phyloP scores from a whole-genome alignment of 2,329 filamentous ascomycete species.

The Aspergillus sp. region DNA sequence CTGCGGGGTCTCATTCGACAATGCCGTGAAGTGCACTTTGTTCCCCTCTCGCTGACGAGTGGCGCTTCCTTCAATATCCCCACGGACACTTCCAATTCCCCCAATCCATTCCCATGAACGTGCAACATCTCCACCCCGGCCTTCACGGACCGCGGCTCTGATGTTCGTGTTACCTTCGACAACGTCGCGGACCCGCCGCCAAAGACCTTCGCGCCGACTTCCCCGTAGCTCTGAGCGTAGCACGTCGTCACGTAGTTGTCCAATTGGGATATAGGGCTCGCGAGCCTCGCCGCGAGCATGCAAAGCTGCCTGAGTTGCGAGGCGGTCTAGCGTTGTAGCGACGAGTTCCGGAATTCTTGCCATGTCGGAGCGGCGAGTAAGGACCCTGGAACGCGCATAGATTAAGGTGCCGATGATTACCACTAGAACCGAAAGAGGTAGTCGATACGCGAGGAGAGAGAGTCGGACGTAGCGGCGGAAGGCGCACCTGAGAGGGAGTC shows the following conservation, averaged over 20 bases:
- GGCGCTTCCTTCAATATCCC: constrained; percentile 28
- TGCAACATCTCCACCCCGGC: constrained; percentile 56
- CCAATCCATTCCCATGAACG: constrained; percentile 70
- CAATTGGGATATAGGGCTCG: constrained; percentile 81
- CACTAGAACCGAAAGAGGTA: constrained; percentile 50
- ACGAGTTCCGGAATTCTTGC: constrained; percentile 80
- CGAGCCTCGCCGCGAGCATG: constrained; percentile 64
- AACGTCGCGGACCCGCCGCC: constrained; percentile 77
- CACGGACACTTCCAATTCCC: constrained; percentile 52
- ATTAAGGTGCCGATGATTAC: constrained; percentile 49
- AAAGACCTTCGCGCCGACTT: constrained; percentile 73
- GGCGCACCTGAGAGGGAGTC: constrained; percentile 71
- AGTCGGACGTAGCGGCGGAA: constrained; percentile 48
- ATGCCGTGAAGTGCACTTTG: constrained; percentile 29
- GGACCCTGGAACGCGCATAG: constrained; percentile 66
- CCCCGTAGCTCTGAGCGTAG: constrained; percentile 78
- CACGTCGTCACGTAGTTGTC: constrained; percentile 88
- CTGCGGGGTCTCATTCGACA: constrained; percentile 19
- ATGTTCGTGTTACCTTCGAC: constrained; percentile 96
- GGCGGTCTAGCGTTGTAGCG: constrained; percentile 75
- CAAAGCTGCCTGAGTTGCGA: constrained; percentile 81
- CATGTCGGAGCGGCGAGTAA: constrained; percentile 63
- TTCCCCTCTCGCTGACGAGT: constrained; percentile 27
- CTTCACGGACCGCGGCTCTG: constrained; percentile 69
- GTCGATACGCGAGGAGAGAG: constrained; percentile 51